Percentiles rank a stretch among this genome's conserved stretches.
phyloP scores from a whole-genome alignment of 331 rosid species.

The Acacia pycnantha region DNA sequence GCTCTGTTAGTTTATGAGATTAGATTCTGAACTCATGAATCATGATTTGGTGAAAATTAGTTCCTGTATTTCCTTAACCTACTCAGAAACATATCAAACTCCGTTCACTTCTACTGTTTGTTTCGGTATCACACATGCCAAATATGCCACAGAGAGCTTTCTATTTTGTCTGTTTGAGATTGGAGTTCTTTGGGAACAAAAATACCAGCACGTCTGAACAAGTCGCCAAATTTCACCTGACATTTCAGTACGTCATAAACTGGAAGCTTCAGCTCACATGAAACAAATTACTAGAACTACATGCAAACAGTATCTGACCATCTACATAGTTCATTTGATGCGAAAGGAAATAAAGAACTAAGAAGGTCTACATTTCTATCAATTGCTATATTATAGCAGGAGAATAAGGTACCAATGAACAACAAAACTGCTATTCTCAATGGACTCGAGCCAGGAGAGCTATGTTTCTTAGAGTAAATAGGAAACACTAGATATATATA shows the following conservation, averaged over 20 bases:
- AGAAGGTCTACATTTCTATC: not conserved
- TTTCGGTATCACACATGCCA: not conserved
- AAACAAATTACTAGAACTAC: not conserved
- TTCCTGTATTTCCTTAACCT: not conserved
- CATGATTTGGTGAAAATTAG: not conserved
- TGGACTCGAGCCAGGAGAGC: not conserved
- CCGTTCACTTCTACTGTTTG: not conserved
- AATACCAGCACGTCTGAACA: not conserved
- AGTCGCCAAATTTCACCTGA: conserved; percentile 1
- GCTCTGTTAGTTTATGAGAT: not conserved
- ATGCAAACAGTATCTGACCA: not conserved
- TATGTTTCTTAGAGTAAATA: not conserved
- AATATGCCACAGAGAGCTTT: not conserved
- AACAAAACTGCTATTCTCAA: not conserved
- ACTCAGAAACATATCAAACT: not conserved
- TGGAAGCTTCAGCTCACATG: not conserved
- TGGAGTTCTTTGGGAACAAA: not conserved
- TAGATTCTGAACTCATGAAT: not conserved
- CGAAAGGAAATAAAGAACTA: conserved; percentile 2
- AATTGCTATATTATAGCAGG: not conserved
- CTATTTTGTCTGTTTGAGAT: not conserved
- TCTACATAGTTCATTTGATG: conserved; percentile 11
- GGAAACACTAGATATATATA: conserved; percentile 17
- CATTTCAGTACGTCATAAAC: conserved; percentile 13
- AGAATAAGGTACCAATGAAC: not conserved